These are phyloP conservation scores for Logfia minima DNA, from an alignment of 129 eudicot genomes.

Conservation along the genomic window DNA sequence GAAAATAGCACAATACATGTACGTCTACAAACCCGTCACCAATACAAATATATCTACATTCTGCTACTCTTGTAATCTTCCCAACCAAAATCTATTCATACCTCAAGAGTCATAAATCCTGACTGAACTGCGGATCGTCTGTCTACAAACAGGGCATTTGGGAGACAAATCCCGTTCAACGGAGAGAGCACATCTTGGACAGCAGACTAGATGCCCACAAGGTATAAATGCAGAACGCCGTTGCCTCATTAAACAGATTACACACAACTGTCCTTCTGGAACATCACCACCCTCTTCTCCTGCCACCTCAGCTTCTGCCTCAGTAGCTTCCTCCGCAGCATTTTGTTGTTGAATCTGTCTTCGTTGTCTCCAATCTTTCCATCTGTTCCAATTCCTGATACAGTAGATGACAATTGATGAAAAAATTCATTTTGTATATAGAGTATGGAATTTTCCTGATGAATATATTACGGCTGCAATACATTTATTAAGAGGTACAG, in stretches of 20 bases:
- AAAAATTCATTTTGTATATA: neutral
- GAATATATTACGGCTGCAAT: neutral
- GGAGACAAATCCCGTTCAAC: slow-evolving; percentile 72
- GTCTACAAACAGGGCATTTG: slow-evolving; percentile 92
- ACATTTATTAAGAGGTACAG: neutral
- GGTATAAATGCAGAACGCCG: slow-evolving; percentile 81
- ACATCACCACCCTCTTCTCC: slow-evolving; percentile 60
- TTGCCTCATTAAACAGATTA: slow-evolving; percentile 70
- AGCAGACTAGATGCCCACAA: slow-evolving; percentile 86
- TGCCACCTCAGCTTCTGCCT: slow-evolving; percentile 29
- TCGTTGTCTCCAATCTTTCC: slow-evolving; percentile 62
- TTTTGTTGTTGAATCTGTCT: slow-evolving; percentile 47
- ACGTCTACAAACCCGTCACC: slow-evolving; percentile 9
- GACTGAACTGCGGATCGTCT: slow-evolving; percentile 57
- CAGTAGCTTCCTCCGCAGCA: slow-evolving; percentile 27
- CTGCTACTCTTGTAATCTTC: slow-evolving; percentile 6
- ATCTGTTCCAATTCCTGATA: slow-evolving; percentile 78
- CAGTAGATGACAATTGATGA: neutral
- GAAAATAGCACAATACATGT: neutral
- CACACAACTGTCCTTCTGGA: slow-evolving; percentile 81
- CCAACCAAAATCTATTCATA: slow-evolving; percentile 9
- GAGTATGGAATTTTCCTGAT: neutral
- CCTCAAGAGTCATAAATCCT: slow-evolving; percentile 76
- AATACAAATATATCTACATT: slow-evolving; percentile 19
- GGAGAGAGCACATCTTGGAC: slow-evolving; percentile 71